Base-by-base conservation (phyloP, 192 early-diverging fungal species). In the Linnemannia schmuckeri region DNA sequence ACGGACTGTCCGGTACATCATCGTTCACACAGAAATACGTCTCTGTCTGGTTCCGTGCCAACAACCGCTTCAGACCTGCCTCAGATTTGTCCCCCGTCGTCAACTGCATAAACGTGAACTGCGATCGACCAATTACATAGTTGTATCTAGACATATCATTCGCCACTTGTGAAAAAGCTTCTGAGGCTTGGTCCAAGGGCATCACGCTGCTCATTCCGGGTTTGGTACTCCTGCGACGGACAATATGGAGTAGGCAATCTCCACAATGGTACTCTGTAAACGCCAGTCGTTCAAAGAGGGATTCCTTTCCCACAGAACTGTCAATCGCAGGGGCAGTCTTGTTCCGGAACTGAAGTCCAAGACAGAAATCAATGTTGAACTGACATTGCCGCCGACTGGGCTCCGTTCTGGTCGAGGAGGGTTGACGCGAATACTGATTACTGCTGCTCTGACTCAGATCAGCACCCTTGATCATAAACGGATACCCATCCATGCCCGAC, bases 191-290 rank as follows among this genome's bases (percentile, higher is more conserved):
- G 27, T 86, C 79, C 61, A 73, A 4, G 8, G 84, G 84, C 75
- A 86, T 61, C 6, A 81, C 6, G 5, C 33, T 44, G 18, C 70
- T 77, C 42, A 70, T 41, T 1, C 74, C 82, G 3, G 72, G n/a
- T 0, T 15, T 74, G 18, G 37, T 7, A 3, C 47, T 47, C n/a
- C 24, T 9, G 5, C 70, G 74, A 2, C 83, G 83, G 17, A 80
- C 4, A 12, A 86, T 77, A 63, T 79, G 73, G 17, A 89, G 80
- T 1, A 89, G 52, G 42, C 88, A 89, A 61, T 89, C 88, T 22
- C 88, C 88, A 76, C 88, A 89, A 18, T 81, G 80, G 30, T 70
- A 85, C 54, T 85, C 81, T 40, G 79, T 74, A 35, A 82, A 89
- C 17, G 88, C 80, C 63, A 89, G 4, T 35, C 74, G 70, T 38